Evolutionary conservation across 2,329 filamentous ascomycete genomes (phyloP).

Genomic region (Monilinia laxa): DNA sequence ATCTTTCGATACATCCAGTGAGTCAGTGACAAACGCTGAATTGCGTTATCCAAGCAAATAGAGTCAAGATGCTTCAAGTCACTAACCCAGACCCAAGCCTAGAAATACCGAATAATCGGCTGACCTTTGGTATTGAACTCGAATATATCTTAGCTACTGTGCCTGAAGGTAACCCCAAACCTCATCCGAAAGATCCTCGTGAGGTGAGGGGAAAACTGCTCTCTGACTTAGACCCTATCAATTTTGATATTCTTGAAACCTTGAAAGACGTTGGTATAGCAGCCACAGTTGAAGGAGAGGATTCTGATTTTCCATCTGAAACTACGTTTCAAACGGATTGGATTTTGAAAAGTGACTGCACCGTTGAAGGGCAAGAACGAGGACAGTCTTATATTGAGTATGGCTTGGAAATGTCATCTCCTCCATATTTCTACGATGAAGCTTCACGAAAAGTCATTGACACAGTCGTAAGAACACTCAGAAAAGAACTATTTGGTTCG

Average conservation of each 20-base stretch:
- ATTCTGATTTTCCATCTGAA: not conserved
- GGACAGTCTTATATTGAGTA: not conserved
- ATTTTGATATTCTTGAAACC: not conserved
- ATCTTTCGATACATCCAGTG: too few species aligned
- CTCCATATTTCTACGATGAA: slow-evolving; percentile 5
- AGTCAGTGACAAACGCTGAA: not conserved
- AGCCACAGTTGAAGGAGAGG: not conserved
- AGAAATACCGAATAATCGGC: not conserved
- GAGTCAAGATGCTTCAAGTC: not conserved
- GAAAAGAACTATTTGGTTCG: slow-evolving; percentile 28
- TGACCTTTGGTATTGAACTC: slow-evolving; percentile 17
- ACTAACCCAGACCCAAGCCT: not conserved
- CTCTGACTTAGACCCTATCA: not conserved
- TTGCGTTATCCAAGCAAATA: not conserved
- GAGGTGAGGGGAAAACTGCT: not conserved
- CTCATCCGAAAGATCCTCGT: not conserved
- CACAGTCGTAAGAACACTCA: slow-evolving; percentile 24
- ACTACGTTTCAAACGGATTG: not conserved
- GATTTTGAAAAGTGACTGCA: not conserved
- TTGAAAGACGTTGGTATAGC: not conserved
- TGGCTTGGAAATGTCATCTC: slow-evolving; percentile 4
- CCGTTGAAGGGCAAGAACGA: not conserved
- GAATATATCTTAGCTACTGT: slow-evolving; percentile 10
- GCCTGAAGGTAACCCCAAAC: not conserved
- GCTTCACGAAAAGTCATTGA: slow-evolving; percentile 1